These are phyloP conservation scores for Tolypocladium album DNA, from an alignment of 2,329 filamentous ascomycete genomes.

Conservation along the genomic window DNA sequence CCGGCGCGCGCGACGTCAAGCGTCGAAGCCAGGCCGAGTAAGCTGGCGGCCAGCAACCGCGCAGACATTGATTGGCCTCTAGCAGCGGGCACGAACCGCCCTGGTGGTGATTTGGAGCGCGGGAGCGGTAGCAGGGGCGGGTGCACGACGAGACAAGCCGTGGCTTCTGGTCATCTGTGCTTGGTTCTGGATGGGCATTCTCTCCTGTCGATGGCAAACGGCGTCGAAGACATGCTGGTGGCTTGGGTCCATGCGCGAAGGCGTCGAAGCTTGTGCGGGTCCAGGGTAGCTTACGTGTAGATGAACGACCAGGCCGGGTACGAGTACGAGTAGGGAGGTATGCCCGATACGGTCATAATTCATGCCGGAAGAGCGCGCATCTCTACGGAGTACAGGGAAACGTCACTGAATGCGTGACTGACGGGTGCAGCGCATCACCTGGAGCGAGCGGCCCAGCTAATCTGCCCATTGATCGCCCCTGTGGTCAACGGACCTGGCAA, in stretches of 20 bases:
- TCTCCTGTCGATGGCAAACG: background rate
- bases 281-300: background rate
- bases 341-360: background rate
- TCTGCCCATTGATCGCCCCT: background rate
- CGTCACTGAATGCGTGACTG: background rate
- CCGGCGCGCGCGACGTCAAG: slow-evolving; percentile 8
- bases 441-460: too few relatives aligned
- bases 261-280: background rate
- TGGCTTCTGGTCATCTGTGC: background rate
- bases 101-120: background rate
- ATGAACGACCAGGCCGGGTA: too few relatives aligned
- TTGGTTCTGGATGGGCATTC: background rate
- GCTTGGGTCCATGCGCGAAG: background rate
- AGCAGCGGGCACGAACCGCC: background rate
- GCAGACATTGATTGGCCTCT: slow-evolving; percentile 15
- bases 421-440: background rate
- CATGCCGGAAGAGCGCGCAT: background rate
- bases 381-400: too few relatives aligned
- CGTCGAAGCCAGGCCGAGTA: slow-evolving; percentile 14
- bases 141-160: background rate
- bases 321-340: too few relatives aligned
- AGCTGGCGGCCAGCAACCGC: slow-evolving; percentile 13
- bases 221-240: background rate
- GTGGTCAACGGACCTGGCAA: background rate
- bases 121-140: background rate